phyloP scores from a whole-genome alignment of 2,329 filamentous ascomycete species.

The Fusarium bulbicola region DNA sequence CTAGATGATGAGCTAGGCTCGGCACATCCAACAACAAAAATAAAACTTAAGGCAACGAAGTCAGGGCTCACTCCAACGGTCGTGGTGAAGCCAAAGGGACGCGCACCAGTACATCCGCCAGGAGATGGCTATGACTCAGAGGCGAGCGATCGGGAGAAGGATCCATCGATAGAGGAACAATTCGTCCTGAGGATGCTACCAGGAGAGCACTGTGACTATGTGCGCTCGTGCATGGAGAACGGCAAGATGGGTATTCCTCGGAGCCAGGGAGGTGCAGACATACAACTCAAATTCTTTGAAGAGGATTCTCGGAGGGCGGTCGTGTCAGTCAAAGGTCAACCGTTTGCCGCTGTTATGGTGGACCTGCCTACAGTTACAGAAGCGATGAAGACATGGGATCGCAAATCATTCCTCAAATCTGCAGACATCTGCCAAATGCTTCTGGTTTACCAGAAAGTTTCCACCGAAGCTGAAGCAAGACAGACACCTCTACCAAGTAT shows the following conservation, averaged over 20 bases:
- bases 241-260: conserved; percentile 76
- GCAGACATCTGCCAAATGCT: conserved; percentile 92
- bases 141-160: conserved; percentile 86
- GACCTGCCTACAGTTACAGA: conserved; percentile 89
- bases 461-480: conserved; percentile 71
- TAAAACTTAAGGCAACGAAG: conserved; percentile 60
- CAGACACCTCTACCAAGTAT: conserved; percentile 75
- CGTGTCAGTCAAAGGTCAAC: conserved; percentile 72
- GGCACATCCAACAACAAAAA: conserved; percentile 57
- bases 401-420: conserved; percentile 86
- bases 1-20: conserved; percentile 56
- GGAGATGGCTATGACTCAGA: conserved; percentile 98
- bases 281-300: conserved; percentile 83
- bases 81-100: conserved; percentile 71
- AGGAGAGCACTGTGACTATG: conserved; percentile 84
- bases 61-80: conserved; percentile 49
- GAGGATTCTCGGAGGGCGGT: conserved; percentile 77
- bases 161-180: conserved; percentile 89
- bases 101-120: conserved; percentile 72
- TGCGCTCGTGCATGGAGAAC: conserved; percentile 79
- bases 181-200: conserved; percentile 90
- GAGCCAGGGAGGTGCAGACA: conserved; percentile 75
- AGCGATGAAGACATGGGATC: conserved; percentile 93
- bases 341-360: conserved; percentile 81
- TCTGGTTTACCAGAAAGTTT: conserved; percentile 75